A percentile compares a stretch with the other conserved stretches of the same genome.
phyloP scores from a whole-genome alignment of 2,329 filamentous ascomycete genomes.

The Aspergillus sp. region DNA sequence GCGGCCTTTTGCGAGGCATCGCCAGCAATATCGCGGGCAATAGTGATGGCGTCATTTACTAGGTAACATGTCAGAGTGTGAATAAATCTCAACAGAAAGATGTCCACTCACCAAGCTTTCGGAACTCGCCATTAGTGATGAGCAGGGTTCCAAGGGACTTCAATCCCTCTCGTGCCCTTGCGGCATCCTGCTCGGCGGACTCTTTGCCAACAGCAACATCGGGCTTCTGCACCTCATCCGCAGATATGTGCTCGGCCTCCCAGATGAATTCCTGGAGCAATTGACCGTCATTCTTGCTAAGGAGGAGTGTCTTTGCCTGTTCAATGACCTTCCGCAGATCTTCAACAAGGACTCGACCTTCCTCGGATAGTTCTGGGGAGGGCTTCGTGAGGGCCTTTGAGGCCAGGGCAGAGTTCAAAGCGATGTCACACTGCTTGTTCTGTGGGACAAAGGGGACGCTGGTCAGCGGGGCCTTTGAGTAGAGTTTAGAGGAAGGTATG shows the following conservation, averaged over 20 bases:
- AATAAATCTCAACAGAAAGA: neutral
- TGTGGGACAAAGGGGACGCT: constrained; percentile 36
- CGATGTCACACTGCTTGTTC: constrained; percentile 96
- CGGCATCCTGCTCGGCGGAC: constrained; percentile 77
- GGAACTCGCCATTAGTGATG: constrained; percentile 95
- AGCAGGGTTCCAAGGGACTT: constrained; percentile 86
- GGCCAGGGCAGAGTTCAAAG: constrained; percentile 82
- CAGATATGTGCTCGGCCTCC: constrained; percentile 78
- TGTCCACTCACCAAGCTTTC: constrained; percentile 74
- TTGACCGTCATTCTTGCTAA: constrained; percentile 95
- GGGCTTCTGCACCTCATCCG: constrained; percentile 64
- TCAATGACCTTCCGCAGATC: constrained; percentile 81
- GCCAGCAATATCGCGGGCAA: constrained; percentile 87
- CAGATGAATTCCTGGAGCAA: constrained; percentile 96
- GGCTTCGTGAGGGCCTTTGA: constrained; percentile 73
- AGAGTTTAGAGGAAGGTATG: constrained; percentile 36
- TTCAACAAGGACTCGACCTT: constrained; percentile 77
- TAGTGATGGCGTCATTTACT: constrained; percentile 77
- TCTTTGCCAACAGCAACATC: constrained; percentile 74
- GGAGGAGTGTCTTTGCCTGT: constrained; percentile 79
- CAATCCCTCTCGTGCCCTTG: constrained; percentile 81
- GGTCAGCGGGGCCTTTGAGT: constrained; percentile 3
- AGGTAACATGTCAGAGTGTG: neutral
- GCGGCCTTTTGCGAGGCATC: constrained; percentile 85
- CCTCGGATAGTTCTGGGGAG: constrained; percentile 75